Base-by-base conservation (phyloP, 306 rosid species). In the Quercus robur region DNA sequence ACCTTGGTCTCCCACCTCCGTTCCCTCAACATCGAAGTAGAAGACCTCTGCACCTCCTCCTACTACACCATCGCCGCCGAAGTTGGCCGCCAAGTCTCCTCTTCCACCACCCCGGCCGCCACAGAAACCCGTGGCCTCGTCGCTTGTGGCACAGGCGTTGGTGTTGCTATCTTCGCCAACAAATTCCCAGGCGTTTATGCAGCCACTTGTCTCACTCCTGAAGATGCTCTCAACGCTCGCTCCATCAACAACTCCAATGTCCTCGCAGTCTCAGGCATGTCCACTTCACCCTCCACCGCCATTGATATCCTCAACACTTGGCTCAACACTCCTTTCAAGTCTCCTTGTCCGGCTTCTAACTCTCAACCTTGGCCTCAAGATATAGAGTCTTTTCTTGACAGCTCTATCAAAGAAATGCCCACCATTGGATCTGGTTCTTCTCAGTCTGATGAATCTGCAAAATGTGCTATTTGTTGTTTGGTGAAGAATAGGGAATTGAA, bases 111-210 rank as follows among this genome's bases (percentile, higher is more conserved):
- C 1, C 28, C 89, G 19, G 18, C 63, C 62, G 0, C 76, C 62
- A 6, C 8, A 6, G 88, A 88, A 3, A 68, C 80, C 51, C 93
- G 92, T 10, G 97, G 98, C 41, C 91, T 94, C 75, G 90, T 94
- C 28, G 87, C 92, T 19, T 94, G 98, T 44, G 98, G 98, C 23
- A 94, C 98, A 44, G 98, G 98, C 33, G 86, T 80, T 59, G 98
- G 98, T 13, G 98, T 94, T 77, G 84, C 94, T 35, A 94, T 94
- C 72, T 91, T 92, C 77, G 98, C 98, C 76, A 94, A 94, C 89
- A 94, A 94, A 75, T 92, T 85, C 75, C 97, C 98, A 9, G 92
- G 92, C 56, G 91, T 94, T 3, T 85, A 73, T 70, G 97, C 98
- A 52, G 89, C 92, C 77, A 82, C 93, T 0, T 92, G 98, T 64